Conservation (phyloP, 2,329 filamentous ascomycete genomes). For the Pseudodiploospora longispora region DNA sequence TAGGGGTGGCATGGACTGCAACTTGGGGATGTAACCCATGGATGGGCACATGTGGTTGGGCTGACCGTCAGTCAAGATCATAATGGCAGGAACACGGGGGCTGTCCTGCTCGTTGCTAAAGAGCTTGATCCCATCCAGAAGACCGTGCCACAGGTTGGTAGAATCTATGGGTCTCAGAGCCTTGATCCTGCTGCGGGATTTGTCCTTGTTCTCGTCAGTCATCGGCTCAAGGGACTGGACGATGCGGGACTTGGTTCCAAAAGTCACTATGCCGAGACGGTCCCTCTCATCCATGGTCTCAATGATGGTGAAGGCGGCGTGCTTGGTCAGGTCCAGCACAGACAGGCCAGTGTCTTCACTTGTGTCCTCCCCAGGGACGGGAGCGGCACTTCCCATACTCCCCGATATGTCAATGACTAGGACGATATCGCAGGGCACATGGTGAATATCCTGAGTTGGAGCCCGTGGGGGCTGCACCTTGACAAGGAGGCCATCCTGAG, state of each 20-base stretch:
- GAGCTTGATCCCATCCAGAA: conserved; percentile 40
- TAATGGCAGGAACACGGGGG: conserved; percentile 38
- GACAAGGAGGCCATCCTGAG: conserved; percentile 34
- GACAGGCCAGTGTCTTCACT: conserved; percentile 44
- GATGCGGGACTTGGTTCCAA: conserved; percentile 32
- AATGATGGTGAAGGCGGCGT: conserved; percentile 50
- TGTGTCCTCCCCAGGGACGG: conserved; percentile 33
- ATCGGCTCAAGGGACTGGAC: conserved; percentile 41
- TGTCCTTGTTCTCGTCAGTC: conserved; percentile 36
- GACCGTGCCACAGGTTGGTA: conserved; percentile 53
- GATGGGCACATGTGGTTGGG: conserved; percentile 47
- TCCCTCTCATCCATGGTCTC: conserved; percentile 47
- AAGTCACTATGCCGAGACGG: conserved; percentile 50
- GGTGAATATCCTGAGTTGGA: conserved; percentile 22
- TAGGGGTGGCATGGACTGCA: conserved; percentile 32
- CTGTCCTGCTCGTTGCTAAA: conserved; percentile 28
- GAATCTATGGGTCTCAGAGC: conserved; percentile 26
- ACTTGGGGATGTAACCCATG: conserved; percentile 46
- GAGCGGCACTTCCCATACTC: conserved; percentile 44
- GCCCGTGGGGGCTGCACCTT: conserved; percentile 36
- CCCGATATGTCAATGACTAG: conserved; percentile 54
- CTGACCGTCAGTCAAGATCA: conserved; percentile 47
- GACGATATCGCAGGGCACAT: conserved; percentile 51
- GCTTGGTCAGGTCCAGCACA: conserved; percentile 51
- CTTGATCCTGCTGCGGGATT: conserved; percentile 33